A percentile compares a stretch with the other conserved stretches of the same genome.
These are phyloP conservation scores for Solanum ahanhuiri DNA, from an alignment of 257 asterid genomes.

Conservation along the genomic window DNA sequence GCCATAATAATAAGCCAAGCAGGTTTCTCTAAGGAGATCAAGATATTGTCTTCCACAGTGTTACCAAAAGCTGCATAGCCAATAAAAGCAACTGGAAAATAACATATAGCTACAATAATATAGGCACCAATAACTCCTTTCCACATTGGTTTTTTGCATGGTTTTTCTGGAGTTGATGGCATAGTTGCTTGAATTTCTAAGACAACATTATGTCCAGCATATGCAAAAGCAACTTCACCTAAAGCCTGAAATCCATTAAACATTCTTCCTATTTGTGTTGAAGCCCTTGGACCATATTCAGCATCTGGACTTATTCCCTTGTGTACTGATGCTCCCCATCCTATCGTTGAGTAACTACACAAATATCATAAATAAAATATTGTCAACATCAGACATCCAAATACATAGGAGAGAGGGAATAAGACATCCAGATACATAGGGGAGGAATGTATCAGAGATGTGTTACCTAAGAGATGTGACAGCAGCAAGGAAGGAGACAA, in stretches of 20 bases:
- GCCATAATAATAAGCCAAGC: not conserved
- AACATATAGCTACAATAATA: not conserved
- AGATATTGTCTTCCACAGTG: not conserved
- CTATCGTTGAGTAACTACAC: constrained; percentile 35
- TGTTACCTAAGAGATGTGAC: constrained; percentile 35
- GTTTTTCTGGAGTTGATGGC: constrained; percentile 29
- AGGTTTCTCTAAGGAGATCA: not conserved
- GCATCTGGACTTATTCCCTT: constrained; percentile 14
- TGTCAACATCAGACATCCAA: not conserved
- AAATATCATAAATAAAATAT: not conserved
- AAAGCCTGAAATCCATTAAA: constrained; percentile 29
- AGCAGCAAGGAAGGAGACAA: constrained; percentile 36
- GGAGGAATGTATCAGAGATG: no score
- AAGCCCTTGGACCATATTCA: constrained; percentile 13
- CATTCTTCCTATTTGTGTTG: constrained; percentile 7
- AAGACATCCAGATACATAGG: no score
- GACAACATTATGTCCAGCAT: constrained; percentile 40
- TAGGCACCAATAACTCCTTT: not conserved
- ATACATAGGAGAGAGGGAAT: no score
- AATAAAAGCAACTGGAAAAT: not conserved
- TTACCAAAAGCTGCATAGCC: not conserved
- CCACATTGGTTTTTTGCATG: constrained; percentile 25
- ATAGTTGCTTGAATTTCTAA: constrained; percentile 48
- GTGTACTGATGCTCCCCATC: constrained; percentile 29
- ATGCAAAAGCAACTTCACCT: constrained; percentile 42